Evolutionary conservation across 2,329 filamentous ascomycete genomes (phyloP), one percentile per base, ranked within the genome.

Genomic region (Graphilbum ipis-grandicollis): DNA sequence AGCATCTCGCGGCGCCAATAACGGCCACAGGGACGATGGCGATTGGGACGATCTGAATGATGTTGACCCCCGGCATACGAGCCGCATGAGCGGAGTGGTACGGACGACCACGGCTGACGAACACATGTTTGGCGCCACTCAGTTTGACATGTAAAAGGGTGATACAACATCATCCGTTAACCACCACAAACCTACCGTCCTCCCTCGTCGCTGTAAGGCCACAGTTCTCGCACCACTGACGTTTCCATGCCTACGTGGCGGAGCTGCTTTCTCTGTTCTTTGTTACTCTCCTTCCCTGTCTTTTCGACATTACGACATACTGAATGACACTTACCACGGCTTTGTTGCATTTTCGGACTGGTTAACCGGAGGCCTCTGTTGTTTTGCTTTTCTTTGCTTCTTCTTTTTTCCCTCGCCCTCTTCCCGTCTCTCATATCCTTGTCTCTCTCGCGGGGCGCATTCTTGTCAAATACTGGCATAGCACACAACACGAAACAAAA

Each of bases 21-120:
- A 32, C n/a, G 26, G 17, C 10, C 32, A 29, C 9, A 51, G 45
- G 48, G 54, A 47, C 52, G 65, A 71, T 40, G 62, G 67, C 36
- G 67, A 70, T 42, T 72, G 69, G 68, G 68, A 76, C 43, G 71
- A 71, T 44, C 47, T 71, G 38, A 60, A 68, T 41, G 71, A 73
- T 42, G 50, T 65, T 39, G 66, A 70, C 44, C 57, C 57, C 33
- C 59, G 59, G 44, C 66, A 59, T 47, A 52, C 56, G 30, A 73
- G 73, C 48, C 63, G 71, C 36, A 77, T 77, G 72, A 77, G 71
- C 49, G 73, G 73, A 32, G 66, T 75, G 43, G 62, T 71, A 35
- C 68, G 65, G 50, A 69, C 65, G 33, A 60, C 60, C 37, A 61
- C 60, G 39, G 62, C 71, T 45, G 75, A 79, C 41, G 71, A 75